Conservation (phyloP, 345 rosid species). For the Jatropha curcas region DNA sequence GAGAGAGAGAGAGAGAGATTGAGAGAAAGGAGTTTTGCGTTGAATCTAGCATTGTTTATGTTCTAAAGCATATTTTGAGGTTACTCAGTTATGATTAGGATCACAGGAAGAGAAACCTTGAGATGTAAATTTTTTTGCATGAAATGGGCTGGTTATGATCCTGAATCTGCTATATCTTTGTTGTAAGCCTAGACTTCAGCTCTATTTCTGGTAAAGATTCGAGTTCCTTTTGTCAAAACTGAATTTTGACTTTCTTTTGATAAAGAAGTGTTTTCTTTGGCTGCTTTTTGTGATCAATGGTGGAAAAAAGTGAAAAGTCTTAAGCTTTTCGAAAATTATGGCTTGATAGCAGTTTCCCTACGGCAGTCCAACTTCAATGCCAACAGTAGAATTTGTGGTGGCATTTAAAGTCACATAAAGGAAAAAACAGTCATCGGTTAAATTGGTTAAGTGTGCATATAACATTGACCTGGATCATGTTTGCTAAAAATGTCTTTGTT, state of each 20-base stretch:
- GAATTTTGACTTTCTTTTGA: too few relatives aligned
- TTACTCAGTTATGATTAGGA: background rate
- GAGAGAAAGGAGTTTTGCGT: background rate
- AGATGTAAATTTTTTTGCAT: background rate
- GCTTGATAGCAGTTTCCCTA: too few relatives aligned
- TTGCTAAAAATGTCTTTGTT: background rate
- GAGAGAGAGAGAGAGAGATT: too few relatives aligned
- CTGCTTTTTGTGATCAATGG: too few relatives aligned
- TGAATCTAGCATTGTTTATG: background rate
- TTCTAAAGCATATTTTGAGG: background rate
- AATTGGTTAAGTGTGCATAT: background rate
- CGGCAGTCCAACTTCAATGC: too few relatives aligned
- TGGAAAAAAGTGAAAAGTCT: too few relatives aligned
- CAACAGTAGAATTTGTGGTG: too few relatives aligned
- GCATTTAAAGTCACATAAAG: background rate
- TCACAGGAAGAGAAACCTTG: background rate
- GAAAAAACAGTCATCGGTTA: background rate
- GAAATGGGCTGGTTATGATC: background rate
- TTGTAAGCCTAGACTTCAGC: background rate
- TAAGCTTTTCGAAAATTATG: too few relatives aligned
- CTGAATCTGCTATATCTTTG: background rate
- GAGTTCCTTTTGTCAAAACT: too few relatives aligned
- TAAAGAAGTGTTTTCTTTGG: too few relatives aligned
- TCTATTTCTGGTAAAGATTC: too few relatives aligned
- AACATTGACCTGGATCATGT: background rate